Evolutionary conservation across 176 grass and related monocot genomes (phyloP), one percentile per base, ranked within the genome.

Genomic region (Aechmea fasciata): DNA sequence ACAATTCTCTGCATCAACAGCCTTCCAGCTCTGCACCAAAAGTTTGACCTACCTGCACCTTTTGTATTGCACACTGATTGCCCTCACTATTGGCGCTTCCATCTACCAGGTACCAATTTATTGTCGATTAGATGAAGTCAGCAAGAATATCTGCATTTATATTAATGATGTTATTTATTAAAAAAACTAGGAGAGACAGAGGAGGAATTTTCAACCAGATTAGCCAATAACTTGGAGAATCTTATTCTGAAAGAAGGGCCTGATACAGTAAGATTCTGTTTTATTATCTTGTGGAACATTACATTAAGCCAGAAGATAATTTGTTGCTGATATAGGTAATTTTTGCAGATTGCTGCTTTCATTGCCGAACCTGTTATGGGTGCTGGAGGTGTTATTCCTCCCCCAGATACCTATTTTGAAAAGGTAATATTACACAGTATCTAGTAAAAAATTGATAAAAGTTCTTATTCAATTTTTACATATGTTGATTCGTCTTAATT

Each of bases 211-310:
- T 79, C 89, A 23, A 87, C 86, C 49, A 80, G 94, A 80, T 84
- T 97, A 51, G 94, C 94, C 24, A 90, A 81, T 50, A 97, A 97
- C 55, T 90, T 97, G 73, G 94, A 97, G 80, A 83, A 92, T 74
- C 89, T 97, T 79, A 97, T 97, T 66, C 13, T 92, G 67, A 97
- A 97, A 80, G 94, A 97, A 92, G 94, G 94, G 72, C 94, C 94
- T 70, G 89, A 97, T 64, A 97, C 94, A 67, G 93, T 97, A 78
- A 61, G 49, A 66, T 41, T 3, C 11, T 71, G 28, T 17, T 67
- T 17, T 69, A 11, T 50, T 18, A 13, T 24, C 47, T 48, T 73
- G 55, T 18, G 48, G 23, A 48, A 23, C 2, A 48, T 61, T 69
- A 57, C 49, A 54, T 9, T 10, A 33, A 29, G 50, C 28, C 66